Evolutionary conservation across 169 alveolate genomes (phyloP).

Genomic region (Cryptosporidium parvum): DNA sequence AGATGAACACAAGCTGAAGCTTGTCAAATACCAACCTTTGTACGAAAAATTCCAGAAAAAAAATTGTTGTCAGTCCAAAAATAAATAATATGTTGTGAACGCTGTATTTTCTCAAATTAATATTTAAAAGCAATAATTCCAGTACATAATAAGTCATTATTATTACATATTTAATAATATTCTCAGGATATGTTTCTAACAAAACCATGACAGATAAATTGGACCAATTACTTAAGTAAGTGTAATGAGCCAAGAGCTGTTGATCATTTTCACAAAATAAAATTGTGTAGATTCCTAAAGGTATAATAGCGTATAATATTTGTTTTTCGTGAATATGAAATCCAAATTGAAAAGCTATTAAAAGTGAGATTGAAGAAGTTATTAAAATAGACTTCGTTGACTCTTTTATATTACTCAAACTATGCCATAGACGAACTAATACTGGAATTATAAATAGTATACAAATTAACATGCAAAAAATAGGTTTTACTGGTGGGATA

Average conservation of each 20-base stretch:
- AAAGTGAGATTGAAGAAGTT: constrained; percentile 33
- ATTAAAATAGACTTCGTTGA: background rate
- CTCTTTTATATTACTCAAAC: background rate
- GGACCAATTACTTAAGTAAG: constrained; percentile 33
- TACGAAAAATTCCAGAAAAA: constrained; percentile 33
- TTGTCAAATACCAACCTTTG: constrained; percentile 22
- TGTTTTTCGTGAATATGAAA: constrained; percentile 62
- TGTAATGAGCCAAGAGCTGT: background rate
- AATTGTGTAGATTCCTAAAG: constrained; percentile 29
- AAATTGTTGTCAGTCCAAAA: background rate
- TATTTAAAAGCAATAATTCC: constrained; percentile 8
- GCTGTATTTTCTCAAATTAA: background rate
- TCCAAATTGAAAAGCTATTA: constrained; percentile 44
- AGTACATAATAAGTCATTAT: background rate
- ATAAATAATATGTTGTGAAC: constrained; percentile 7
- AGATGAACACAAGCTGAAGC: constrained; percentile 20
- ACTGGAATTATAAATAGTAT: constrained; percentile 8
- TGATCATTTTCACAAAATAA: constrained; percentile 5
- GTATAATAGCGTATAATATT: constrained; percentile 22
- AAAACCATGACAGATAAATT: constrained; percentile 47
- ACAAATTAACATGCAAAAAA: constrained; percentile 32
- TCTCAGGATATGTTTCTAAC: constrained; percentile 42
- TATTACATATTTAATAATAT: constrained; percentile 47
- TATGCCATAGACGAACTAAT: background rate
- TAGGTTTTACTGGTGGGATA: constrained; percentile 47